Evolutionary conservation across 768 basidiomycete species (phyloP).

Genomic region (Pulveroboletus sp.): DNA sequence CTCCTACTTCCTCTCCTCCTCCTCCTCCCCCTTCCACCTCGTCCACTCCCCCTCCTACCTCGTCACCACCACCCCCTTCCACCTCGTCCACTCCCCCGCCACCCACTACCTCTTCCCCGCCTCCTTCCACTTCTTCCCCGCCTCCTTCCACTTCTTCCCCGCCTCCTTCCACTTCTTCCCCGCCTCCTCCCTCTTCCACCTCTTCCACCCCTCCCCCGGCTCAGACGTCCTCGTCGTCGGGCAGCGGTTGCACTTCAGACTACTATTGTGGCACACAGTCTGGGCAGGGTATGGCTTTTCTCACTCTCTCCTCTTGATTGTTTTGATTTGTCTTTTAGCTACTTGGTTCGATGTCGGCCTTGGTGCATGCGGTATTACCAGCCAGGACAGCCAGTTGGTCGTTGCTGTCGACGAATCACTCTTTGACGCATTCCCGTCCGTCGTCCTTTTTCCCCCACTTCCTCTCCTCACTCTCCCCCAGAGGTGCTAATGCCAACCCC

Average conservation of each 20-base stretch:
- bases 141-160: neutral
- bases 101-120: neutral
- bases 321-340: constrained; percentile 16
- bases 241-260: constrained; percentile 25
- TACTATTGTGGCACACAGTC: constrained; percentile 47
- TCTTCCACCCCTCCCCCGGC: constrained; percentile 10
- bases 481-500: constrained; percentile 59
- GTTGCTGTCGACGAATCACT: constrained; percentile 31
- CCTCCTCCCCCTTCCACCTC: neutral
- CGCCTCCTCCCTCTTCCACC: constrained; percentile 1
- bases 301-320: neutral
- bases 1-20: too few species aligned
- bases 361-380: constrained; percentile 41
- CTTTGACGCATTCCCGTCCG: constrained; percentile 38
- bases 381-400: constrained; percentile 28
- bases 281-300: constrained; percentile 41
- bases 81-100: neutral
- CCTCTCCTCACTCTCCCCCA: constrained; percentile 23
- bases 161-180: neutral
- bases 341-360: constrained; percentile 36
- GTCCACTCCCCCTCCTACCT: neutral
- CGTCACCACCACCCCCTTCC: neutral
- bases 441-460: neutral
- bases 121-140: neutral
- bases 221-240: constrained; percentile 13